Evolutionary conservation across 2,329 filamentous ascomycete genomes (phyloP), one percentile per base, ranked within the genome.

Genomic region (Penicillium sp.): DNA sequence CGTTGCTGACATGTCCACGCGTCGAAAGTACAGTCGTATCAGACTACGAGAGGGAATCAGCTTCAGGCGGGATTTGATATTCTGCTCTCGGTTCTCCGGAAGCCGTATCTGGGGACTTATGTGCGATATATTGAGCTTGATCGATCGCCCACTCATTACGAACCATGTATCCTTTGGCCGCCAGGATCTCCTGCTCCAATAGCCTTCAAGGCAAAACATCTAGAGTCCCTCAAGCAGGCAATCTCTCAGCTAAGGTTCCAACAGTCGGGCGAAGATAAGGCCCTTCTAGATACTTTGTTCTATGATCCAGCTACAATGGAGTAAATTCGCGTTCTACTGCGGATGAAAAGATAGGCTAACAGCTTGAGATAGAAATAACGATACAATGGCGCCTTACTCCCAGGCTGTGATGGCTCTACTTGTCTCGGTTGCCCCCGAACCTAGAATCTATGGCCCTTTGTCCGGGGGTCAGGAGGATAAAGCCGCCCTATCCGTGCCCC

Each of bases 71-170:
- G 15, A 53, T 53, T 53, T 13, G 21, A 53, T 19, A 53, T 35
- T 15, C 50, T 52, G 9, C 50, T 53, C 50, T 53, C 50, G 13
- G 38, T 53, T 35, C 30, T 53, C 30, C 30, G 50, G 17, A 38
- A 53, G 21, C 50, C 50, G 2, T 23, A 23, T 38, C 21, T 53
- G 21, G 50, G 30, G 35, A n/a, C 15, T 8, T 41, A 35, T 31
- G 13, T 53, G 13, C 17, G n/a, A 19, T 29, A 53, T 38, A 8
- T 53, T 7, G 2, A 53, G 30, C 17, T 35, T n/a, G 17, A 21
- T 35, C 45, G 17, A 47, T 9, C 45, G n/a, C 45, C 44, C 15
- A 11, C 44, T 19, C 8, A 8, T 23, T 19, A 23, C 17, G 8
- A 47, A n/a, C 2, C 8, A 8, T 19, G 9, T 47, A 15, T 19